Evolutionary conservation across 768 basidiomycete genomes (phyloP), one percentile per base, ranked within the genome.

Genomic region (Lentinula detonsa): DNA sequence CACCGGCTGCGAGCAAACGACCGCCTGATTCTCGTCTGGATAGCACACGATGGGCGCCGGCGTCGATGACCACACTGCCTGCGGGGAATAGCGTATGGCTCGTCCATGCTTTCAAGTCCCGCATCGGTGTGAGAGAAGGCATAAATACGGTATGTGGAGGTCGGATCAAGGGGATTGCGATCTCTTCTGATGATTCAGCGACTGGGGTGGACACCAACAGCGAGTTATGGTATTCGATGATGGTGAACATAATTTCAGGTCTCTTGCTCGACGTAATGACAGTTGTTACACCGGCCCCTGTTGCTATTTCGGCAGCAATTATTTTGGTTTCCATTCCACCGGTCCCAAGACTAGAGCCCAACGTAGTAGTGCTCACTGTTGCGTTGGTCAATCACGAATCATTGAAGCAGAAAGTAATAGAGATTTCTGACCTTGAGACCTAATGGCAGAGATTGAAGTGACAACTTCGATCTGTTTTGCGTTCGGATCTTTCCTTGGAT

Each of bases 261-360:
- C 81, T 77, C 66, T 87, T 90, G 73, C 93, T 95, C 21, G 91
- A 90, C 51, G 88, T 86, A 67, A 99, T 91, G 48, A 98, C 80
- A 0, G 96, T 97, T 4, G 91, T 87, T 35, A 96, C 94, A 6
- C 97, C 97, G 0, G 95, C 96, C 0, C 88, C 95, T 0, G 92
- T 96, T 4, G 96, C 95, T 34, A 99, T 93, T 68, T 99, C 97
- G 0, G 97, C 96, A 1, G 97, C 97, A 65, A 98, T 97, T 66
- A 98, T 84, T 70, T 98, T 99, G 2, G 97, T 99, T 73, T 97
- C 95, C 97, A 98, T 98, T 3, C 97, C 97, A 0, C 97, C 97
- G 1, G 97, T 98, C 0, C 97, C 97, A 10, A 99, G 81, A 65
- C 84, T 92, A 1, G 93, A 95, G 0, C 97, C 97, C 1, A 96